phyloP scores from a whole-genome alignment of 176 grass and related monocot species.

The Alopecurus myosuroides region DNA sequence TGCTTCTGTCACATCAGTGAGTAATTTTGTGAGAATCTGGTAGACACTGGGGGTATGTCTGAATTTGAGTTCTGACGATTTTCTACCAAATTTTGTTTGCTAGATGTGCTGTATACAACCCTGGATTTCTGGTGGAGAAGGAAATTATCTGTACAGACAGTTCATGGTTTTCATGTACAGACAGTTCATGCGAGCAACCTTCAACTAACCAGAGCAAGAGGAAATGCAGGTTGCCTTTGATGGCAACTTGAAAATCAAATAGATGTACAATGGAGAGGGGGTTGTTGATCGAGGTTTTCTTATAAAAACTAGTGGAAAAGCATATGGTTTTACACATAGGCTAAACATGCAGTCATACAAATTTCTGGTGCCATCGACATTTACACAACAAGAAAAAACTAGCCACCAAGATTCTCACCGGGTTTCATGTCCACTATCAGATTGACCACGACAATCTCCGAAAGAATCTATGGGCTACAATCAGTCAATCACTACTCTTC shows the following conservation, averaged over 20 bases:
- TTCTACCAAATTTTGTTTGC: not conserved
- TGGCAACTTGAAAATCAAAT: not conserved
- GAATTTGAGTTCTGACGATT: not conserved
- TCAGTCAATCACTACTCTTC: conserved; percentile 18
- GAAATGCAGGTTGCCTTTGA: not conserved
- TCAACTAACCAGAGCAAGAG: not conserved
- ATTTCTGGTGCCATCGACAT: conserved; percentile 10
- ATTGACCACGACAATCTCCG: conserved; percentile 11
- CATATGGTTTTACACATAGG: conserved; percentile 24
- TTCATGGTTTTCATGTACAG: not conserved
- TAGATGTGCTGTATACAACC: not conserved
- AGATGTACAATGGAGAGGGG: not conserved
- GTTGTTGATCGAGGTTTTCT: not conserved
- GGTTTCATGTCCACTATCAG: conserved; percentile 9
- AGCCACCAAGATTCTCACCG: conserved; percentile 1
- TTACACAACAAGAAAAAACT: conserved; percentile 1
- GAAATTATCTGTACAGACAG: not conserved
- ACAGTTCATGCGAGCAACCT: not conserved
- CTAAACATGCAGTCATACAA: conserved; percentile 12
- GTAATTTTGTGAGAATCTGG: not conserved
- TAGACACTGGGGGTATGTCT: not conserved
- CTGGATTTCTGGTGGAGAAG: not conserved
- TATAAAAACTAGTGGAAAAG: conserved; percentile 3
- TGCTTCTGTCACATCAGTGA: not conserved
- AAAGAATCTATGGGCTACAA: conserved; percentile 28